Evolutionary conservation across 108 stramenopile species (phyloP).

Genomic region (Schizochytrium sp.): DNA sequence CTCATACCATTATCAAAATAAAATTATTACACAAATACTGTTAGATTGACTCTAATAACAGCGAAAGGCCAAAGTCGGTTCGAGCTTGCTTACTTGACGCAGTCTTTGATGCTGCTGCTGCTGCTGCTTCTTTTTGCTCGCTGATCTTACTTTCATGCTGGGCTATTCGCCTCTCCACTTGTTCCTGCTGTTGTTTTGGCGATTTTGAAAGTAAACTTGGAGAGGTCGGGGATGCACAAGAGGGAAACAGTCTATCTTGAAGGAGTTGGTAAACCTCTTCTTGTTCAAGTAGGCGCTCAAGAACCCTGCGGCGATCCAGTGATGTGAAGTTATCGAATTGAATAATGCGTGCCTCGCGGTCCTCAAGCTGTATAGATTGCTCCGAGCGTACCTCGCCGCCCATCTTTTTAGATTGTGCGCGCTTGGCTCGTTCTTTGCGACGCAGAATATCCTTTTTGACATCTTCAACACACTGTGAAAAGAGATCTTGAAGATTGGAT

Average conservation of each 20-base stretch:
- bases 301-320: slow-evolving; percentile 21
- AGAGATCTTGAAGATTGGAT: slow-evolving; percentile 70
- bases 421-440: slow-evolving; percentile 44
- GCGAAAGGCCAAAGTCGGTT: slow-evolving; percentile 14
- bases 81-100: neutral
- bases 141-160: neutral
- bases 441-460: slow-evolving; percentile 60
- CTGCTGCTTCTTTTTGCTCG: neutral
- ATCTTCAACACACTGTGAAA: slow-evolving; percentile 68
- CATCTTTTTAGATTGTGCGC: slow-evolving; percentile 31
- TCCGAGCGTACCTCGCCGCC: neutral
- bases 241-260: neutral
- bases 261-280: neutral
- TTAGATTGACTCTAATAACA: slow-evolving; percentile 1
- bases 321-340: slow-evolving; percentile 10
- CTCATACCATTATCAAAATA: too few species aligned
- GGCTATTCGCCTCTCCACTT: neutral
- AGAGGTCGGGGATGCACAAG: neutral
- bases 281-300: slow-evolving; percentile 8
- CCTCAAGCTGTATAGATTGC: neutral
- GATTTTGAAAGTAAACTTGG: neutral
- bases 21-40: neutral
- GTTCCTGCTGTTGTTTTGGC: neutral
- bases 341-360: neutral
- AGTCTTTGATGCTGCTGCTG: neutral